Evolutionary conservation across 495 filamentous ascomycete species (phyloP).

Genomic region (Amorphotheca resinae): DNA sequence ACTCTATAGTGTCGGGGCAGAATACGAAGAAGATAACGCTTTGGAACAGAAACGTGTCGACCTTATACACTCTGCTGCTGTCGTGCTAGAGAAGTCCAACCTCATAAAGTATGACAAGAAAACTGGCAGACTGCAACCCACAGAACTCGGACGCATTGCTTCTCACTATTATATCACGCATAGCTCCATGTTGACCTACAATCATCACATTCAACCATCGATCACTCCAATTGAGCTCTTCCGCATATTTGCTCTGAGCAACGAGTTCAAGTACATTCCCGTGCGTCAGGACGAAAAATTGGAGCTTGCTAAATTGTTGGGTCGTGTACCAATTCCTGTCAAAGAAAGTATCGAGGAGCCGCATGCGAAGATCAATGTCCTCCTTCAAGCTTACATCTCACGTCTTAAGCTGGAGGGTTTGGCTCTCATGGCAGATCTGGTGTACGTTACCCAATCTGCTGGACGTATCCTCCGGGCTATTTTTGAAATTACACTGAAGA

Average conservation of each 20-base stretch:
- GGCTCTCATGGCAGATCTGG: conserved; percentile 95
- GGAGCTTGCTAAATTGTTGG: conserved; percentile 83
- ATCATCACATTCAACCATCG: conserved; percentile 85
- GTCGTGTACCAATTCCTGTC: conserved; percentile 84
- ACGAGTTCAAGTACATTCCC: conserved; percentile 98
- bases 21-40: conserved; percentile 85
- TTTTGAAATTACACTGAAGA: conserved; percentile 92
- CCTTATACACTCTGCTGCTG: conserved; percentile 86
- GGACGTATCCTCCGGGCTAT: conserved; percentile 91
- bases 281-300: conserved; percentile 96
- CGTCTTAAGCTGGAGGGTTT: conserved; percentile 87
- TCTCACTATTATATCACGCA: conserved; percentile 98
- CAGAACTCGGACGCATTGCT: conserved; percentile 87
- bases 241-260: conserved; percentile 92
- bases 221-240: conserved; percentile 90
- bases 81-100: conserved; percentile 72
- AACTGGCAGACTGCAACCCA: conserved; percentile 76
- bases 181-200: conserved; percentile 92
- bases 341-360: conserved; percentile 97
- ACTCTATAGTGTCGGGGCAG: conserved; percentile 87
- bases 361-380: conserved; percentile 97
- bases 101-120: conserved; percentile 94
- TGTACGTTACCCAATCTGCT: conserved; percentile 96
- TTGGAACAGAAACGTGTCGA: conserved; percentile 96
- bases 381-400: conserved; percentile 94